Evolutionary conservation across 2,329 filamentous ascomycete species (phyloP).

Genomic region (Ophiosphaerella herpotricha): DNA sequence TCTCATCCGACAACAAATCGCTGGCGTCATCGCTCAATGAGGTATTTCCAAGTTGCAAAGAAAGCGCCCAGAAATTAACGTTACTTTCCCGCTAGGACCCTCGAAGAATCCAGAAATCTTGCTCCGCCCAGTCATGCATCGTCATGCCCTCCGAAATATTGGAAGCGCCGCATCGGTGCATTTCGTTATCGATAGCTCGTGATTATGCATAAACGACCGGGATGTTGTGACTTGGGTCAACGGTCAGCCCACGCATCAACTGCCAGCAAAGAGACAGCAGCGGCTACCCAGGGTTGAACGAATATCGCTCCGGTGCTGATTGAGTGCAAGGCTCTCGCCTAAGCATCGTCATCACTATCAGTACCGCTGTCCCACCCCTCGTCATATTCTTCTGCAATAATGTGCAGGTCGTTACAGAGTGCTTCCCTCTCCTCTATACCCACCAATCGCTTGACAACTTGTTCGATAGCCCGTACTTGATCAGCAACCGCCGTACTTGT

Average conservation of each 20-base stretch:
- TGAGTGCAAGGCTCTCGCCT: not conserved
- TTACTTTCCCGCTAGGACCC: not conserved
- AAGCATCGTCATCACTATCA: slow-evolving; percentile 68
- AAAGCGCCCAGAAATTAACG: not conserved
- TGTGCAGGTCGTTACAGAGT: slow-evolving; percentile 78
- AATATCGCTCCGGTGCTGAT: not conserved
- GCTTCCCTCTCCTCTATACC: slow-evolving; percentile 79
- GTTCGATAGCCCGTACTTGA: slow-evolving; percentile 68
- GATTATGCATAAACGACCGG: slow-evolving; percentile 16
- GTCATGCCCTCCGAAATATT: slow-evolving; percentile 23
- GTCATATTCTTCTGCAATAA: slow-evolving; percentile 85
- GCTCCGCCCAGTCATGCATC: slow-evolving; percentile 7
- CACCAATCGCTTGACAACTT: slow-evolving; percentile 66
- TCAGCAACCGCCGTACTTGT: slow-evolving; percentile 75
- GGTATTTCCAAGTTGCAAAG: not conserved
- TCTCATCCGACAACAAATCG: not conserved
- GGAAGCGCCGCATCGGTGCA: slow-evolving; percentile 17
- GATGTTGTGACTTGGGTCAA: slow-evolving; percentile 4
- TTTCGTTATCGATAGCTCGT: slow-evolving; percentile 25
- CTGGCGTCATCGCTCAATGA: slow-evolving; percentile 6
- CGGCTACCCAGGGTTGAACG: too few relatives aligned
- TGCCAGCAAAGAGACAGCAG: too few relatives aligned
- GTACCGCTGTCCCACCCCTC: slow-evolving; percentile 80
- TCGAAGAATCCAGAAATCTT: not conserved
- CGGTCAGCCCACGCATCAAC: slow-evolving; percentile 8